Percentiles rank a stretch among this genome's conserved stretches.
Conservation (phyloP, 148 eudicot genomes). For the Pharnaceum exiguum region DNA sequence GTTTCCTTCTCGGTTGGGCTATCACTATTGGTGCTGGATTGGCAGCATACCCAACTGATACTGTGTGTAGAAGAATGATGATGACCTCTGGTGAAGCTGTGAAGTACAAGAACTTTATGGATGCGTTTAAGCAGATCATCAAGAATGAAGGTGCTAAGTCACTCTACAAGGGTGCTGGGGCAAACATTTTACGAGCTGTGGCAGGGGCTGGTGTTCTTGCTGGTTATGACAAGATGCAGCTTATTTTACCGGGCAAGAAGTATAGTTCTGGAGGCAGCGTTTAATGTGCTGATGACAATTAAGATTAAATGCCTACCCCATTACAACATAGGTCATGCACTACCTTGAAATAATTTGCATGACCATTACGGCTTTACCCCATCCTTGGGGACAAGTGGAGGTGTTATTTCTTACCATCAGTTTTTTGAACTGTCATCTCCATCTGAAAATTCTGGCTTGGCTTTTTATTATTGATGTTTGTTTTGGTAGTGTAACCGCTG, state of each 20-base stretch:
- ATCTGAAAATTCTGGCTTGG: too few species aligned
- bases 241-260: slow-evolving; percentile 53
- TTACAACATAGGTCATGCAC: too few species aligned
- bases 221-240: slow-evolving; percentile 68
- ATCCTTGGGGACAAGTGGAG: too few species aligned
- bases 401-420: too few species aligned
- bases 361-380: too few species aligned
- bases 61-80: slow-evolving; percentile 72
- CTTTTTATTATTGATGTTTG: too few species aligned
- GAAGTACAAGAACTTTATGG: slow-evolving; percentile 60
- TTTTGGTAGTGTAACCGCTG: too few species aligned
- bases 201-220: slow-evolving; percentile 73
- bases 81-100: slow-evolving; percentile 75
- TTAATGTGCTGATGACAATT: slow-evolving; percentile 19
- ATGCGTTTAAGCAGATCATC: slow-evolving; percentile 49
- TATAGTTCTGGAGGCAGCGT: slow-evolving; percentile 59
- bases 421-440: too few species aligned
- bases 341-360: too few species aligned
- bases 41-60: slow-evolving; percentile 61
- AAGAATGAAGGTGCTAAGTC: slow-evolving; percentile 59
- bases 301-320: neutral
- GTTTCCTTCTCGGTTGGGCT: slow-evolving; percentile 68
- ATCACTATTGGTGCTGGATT: slow-evolving; percentile 63
- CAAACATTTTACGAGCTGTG: slow-evolving; percentile 63
- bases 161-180: slow-evolving; percentile 70